A percentile compares a stretch with the other conserved stretches of the same genome.
These are phyloP conservation scores for Chlorella variabilis DNA, from an alignment of 163 green algal species.

Conservation along the genomic window DNA sequence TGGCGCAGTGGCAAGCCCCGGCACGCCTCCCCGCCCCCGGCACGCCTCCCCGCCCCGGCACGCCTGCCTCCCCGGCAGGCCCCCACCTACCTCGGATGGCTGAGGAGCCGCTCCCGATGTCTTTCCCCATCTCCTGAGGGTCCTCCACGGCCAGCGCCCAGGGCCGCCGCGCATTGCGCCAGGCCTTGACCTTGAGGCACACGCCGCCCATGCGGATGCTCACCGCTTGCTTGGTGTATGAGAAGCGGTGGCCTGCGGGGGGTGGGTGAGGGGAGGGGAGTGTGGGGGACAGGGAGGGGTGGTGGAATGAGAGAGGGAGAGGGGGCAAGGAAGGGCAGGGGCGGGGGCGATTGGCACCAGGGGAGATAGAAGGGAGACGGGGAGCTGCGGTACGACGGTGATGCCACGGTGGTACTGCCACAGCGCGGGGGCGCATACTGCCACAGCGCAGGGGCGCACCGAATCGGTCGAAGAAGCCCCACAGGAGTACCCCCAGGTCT, in stretches of 20 bases:
- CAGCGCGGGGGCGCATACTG: no score
- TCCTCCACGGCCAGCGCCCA: conserved; percentile 65
- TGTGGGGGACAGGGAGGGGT: not conserved
- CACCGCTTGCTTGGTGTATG: conserved; percentile 53
- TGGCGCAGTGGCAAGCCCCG: no score
- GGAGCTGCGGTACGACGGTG: no score
- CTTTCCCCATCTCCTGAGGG: conserved; percentile 59
- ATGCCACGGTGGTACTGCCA: no score
- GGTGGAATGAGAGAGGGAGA: not conserved
- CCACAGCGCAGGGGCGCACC: conserved; percentile 2
- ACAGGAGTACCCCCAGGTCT: conserved; percentile 57
- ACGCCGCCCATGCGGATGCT: conserved; percentile 56
- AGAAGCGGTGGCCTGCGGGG: conserved; percentile 44
- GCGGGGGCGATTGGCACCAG: not conserved
- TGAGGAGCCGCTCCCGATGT: conserved; percentile 55
- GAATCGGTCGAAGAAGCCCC: conserved; percentile 58
- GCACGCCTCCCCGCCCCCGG: no score
- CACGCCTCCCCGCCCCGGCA: not conserved
- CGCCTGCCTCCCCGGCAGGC: not conserved
- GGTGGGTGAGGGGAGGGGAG: not conserved
- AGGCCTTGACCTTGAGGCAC: conserved; percentile 44
- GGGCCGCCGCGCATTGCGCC: conserved; percentile 40
- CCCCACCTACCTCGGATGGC: conserved; percentile 36
- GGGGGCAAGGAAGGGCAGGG: not conserved
- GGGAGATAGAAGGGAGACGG: no score